Evolutionary conservation across 202 grass and related monocot species (phyloP).

Genomic region (Brachypodium distachyon): DNA sequence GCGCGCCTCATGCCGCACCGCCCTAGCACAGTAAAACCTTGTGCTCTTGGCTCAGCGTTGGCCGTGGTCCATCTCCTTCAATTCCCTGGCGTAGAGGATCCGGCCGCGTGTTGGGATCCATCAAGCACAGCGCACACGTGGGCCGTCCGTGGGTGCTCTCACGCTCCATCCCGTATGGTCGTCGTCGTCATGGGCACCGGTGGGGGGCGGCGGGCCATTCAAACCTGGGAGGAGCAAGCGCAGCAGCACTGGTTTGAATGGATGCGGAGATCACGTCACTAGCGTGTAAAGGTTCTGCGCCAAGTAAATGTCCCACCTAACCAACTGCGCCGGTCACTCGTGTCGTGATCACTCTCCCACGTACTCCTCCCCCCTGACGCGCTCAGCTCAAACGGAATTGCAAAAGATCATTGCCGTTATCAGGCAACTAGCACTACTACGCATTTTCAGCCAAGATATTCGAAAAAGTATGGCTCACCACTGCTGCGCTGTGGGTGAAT

Average conservation of each 20-base stretch:
- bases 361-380: too few relatives aligned
- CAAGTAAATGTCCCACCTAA: slow-evolving; percentile 22
- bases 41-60: too few relatives aligned
- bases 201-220: not conserved
- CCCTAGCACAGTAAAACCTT: too few relatives aligned
- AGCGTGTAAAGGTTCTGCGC: slow-evolving; percentile 2
- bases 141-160: too few relatives aligned
- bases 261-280: slow-evolving; percentile 3
- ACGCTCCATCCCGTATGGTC: not conserved
- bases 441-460: too few relatives aligned
- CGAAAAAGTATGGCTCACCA: too few relatives aligned
- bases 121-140: not conserved
- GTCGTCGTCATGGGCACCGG: not conserved
- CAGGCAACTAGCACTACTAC: too few relatives aligned
- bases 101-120: not conserved
- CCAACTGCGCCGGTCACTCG: not conserved
- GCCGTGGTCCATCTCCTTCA: not conserved
- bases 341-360: too few relatives aligned
- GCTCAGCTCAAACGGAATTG: not conserved
- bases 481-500: too few relatives aligned
- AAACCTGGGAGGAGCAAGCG: not conserved
- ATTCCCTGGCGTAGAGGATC: not conserved
- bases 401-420: too few relatives aligned
- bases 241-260: not conserved
- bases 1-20: too few relatives aligned